Percentiles rank a stretch among this genome's conserved stretches.
Conservation (phyloP, 2,329 filamentous ascomycete species). For the Pseudocercospora fijiensis region DNA sequence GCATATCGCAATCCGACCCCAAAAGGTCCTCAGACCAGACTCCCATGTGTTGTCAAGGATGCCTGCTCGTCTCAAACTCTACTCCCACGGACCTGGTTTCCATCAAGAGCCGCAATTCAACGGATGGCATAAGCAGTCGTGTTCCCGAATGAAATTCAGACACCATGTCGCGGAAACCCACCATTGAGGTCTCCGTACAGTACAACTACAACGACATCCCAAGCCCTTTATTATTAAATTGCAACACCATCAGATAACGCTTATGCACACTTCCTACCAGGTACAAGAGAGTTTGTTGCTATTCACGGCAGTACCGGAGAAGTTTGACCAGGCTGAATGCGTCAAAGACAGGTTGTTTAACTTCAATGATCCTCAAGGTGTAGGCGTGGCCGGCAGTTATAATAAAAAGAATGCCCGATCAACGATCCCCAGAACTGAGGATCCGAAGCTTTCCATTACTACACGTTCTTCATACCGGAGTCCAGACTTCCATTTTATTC, state of each 20-base stretch:
- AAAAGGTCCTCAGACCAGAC: background rate
- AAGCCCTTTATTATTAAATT: no score
- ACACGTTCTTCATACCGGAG: no score
- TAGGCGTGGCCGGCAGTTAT: background rate
- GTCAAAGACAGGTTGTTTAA: background rate
- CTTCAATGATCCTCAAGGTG: background rate
- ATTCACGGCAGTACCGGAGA: background rate
- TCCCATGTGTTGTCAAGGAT: background rate
- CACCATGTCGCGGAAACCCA: background rate
- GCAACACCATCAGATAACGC: background rate
- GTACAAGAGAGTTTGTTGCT: background rate
- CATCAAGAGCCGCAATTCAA: constrained; percentile 5
- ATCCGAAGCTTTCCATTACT: background rate
- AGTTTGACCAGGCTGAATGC: background rate
- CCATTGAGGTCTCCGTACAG: background rate
- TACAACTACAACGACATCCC: background rate
- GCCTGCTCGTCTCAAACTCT: background rate
- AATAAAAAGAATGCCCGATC: background rate
- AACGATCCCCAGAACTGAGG: background rate
- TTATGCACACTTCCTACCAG: background rate
- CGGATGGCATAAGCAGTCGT: background rate
- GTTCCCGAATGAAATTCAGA: background rate
- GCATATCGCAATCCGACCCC: background rate
- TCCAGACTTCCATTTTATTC: no score
- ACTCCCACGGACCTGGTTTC: background rate